Conservation (phyloP, 202 grass and related monocot genomes). For the Bolboschoenoplectus hybrid region DNA sequence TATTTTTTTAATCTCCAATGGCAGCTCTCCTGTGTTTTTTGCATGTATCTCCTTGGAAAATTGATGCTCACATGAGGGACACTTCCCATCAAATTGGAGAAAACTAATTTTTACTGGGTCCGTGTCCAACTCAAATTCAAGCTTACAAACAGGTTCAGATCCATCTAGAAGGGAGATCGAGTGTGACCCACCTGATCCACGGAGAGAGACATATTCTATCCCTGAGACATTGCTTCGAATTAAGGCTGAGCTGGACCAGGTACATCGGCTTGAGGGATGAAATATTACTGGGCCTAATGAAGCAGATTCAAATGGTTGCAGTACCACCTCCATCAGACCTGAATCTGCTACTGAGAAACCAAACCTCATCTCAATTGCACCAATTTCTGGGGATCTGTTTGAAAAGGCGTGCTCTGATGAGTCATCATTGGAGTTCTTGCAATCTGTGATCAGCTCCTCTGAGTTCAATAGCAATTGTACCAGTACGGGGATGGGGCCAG, state of each 20-base stretch:
- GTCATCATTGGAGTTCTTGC: constrained; percentile 65
- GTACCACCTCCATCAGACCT: constrained; percentile 60
- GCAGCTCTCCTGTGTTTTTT: constrained; percentile 92
- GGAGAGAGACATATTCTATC: constrained; percentile 73
- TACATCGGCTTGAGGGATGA: constrained; percentile 80
- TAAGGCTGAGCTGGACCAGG: constrained; percentile 79
- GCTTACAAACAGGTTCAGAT: constrained; percentile 76
- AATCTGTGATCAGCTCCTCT: constrained; percentile 69
- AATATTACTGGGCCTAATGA: constrained; percentile 86
- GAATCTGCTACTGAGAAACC: constrained; percentile 74
- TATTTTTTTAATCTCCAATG: constrained; percentile 71
- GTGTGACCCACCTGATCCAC: constrained; percentile 71
- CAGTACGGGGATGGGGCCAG: constrained; percentile 53
- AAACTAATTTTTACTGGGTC: constrained; percentile 50
- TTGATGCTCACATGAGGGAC: constrained; percentile 55
- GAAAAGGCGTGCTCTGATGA: constrained; percentile 65
- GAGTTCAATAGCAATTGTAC: constrained; percentile 86
- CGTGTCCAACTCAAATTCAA: constrained; percentile 67
- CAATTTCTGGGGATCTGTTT: constrained; percentile 76
- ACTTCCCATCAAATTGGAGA: constrained; percentile 40
- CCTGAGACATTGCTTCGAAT: constrained; percentile 88
- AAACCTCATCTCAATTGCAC: constrained; percentile 70
- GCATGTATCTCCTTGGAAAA: constrained; percentile 84
- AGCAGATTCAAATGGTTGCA: constrained; percentile 65
- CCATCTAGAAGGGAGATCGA: constrained; percentile 81